A percentile compares a stretch with the other conserved stretches of the same genome.
phyloP scores from a whole-genome alignment of 2,329 filamentous ascomycete genomes.

The Basipetospora chlamydospora region DNA sequence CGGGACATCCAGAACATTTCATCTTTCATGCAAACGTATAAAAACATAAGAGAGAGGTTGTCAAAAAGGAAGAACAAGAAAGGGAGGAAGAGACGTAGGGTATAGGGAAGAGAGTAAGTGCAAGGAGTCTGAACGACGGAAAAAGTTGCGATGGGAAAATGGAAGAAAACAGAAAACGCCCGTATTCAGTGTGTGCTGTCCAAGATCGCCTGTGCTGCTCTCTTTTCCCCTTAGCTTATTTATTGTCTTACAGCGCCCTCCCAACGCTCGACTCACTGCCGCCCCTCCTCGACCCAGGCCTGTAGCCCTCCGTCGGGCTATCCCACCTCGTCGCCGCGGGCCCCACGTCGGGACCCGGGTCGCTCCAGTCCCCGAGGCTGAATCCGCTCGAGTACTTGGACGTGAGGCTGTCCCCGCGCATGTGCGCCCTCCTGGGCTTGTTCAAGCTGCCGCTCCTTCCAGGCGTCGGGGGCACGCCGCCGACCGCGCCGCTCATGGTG shows the following conservation, averaged over 20 bases:
- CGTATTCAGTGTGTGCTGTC: neutral
- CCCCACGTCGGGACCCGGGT: conserved; percentile 40
- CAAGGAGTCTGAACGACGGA: no score
- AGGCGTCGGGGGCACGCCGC: conserved; percentile 7
- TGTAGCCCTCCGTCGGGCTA: conserved; percentile 10
- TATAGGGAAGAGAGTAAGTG: no score
- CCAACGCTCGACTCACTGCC: conserved; percentile 1
- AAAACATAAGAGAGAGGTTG: no score
- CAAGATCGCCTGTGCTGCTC: neutral
- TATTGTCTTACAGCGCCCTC: conserved; percentile 5
- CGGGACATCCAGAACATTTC: no score
- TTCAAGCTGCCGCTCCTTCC: conserved; percentile 6
- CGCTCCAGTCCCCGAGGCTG: conserved; percentile 30
- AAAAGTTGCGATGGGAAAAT: no score
- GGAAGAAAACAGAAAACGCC: neutral
- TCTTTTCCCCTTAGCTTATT: neutral
- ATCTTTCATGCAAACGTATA: no score
- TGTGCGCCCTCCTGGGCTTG: conserved; percentile 14
- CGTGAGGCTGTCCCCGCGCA: conserved; percentile 21
- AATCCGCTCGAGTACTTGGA: conserved; percentile 33
- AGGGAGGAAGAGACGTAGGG: no score
- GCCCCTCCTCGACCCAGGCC: neutral
- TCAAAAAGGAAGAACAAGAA: no score
- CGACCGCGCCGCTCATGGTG: conserved; percentile 14
- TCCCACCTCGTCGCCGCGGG: conserved; percentile 18